These are phyloP conservation scores for Phytophthora pluvialis DNA, from an alignment of 352 stramenopile species.

Conservation along the genomic window DNA sequence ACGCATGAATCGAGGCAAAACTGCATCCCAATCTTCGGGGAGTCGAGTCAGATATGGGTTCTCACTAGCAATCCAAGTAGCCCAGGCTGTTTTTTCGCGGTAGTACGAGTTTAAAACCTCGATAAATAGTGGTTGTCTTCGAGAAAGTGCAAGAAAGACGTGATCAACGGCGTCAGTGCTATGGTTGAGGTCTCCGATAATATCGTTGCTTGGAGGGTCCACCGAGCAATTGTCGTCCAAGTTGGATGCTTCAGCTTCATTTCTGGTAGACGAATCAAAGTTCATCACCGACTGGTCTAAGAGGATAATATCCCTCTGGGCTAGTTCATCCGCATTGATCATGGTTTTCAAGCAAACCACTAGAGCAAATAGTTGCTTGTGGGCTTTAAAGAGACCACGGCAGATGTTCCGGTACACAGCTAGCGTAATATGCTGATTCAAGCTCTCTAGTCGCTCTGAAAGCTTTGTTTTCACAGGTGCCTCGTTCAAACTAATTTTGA, in stretches of 20 bases:
- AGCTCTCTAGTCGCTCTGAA: slow-evolving; percentile 41
- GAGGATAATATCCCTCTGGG: slow-evolving; percentile 37
- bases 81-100: slow-evolving; percentile 47
- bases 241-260: neutral
- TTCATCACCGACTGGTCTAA: slow-evolving; percentile 34
- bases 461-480: slow-evolving; percentile 37
- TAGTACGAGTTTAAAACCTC: slow-evolving; percentile 54
- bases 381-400: slow-evolving; percentile 67
- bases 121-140: slow-evolving; percentile 28
- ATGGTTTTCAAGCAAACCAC: slow-evolving; percentile 67
- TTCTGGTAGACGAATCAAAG: neutral
- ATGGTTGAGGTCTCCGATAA: slow-evolving; percentile 5
- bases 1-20: slow-evolving; percentile 50
- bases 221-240: neutral
- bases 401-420: slow-evolving; percentile 78
- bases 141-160: slow-evolving; percentile 40
- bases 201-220: slow-evolving; percentile 14
- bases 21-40: slow-evolving; percentile 40
- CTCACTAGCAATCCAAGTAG: slow-evolving; percentile 39
- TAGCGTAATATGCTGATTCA: slow-evolving; percentile 55
- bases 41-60: slow-evolving; percentile 49
- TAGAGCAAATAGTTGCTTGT: slow-evolving; percentile 73
- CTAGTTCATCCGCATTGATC: slow-evolving; percentile 49
- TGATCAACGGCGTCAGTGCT: slow-evolving; percentile 15
- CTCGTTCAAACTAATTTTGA: slow-evolving; percentile 63